Evolutionary conservation across 1,284 basidiomycete species (phyloP), one percentile per base, ranked within the genome.

Genomic region (Athelia psychrophila): DNA sequence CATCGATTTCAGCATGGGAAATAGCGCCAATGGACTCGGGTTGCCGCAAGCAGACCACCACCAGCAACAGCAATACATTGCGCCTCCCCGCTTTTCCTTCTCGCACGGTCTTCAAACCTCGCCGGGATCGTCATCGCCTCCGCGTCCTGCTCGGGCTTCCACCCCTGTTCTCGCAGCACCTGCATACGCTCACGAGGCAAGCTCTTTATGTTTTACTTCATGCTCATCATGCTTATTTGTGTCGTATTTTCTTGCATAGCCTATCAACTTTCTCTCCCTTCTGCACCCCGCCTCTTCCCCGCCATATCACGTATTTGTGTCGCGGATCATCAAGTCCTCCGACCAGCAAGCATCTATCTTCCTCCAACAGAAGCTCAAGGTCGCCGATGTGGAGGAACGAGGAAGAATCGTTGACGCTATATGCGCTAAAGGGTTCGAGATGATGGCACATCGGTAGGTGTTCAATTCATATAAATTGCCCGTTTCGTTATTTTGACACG

Each of bases 271-370:
- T 64, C 74, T 92, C 47, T 88, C 87, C 13, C 74, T 91, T 44
- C 76, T 92, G 52, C 88, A 91, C 60, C 89, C 89, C 1, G 88
- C 88, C 0, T 88, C 89, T 1, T 83, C 86, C 22, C 89, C 90
- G 12, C 88, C 88, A 1, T 92, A 92, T 60, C 79, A 80, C 53
- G 73, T 88, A 50, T 91, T 92, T 59, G 89, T 91, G 15, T 74
- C 81, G 16, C 84, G 90, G 23, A 91, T 92, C 60, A 88, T 91
- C 75, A 90, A 88, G 68, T 86, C 83, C 3, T 91, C 88, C 5
- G 90, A 92, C 62, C 89, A 92, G 61, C 89, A 92, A 60, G 89
- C 89, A 12, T 90, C 87, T n/a, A 91, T 92, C 46, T 92, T 92
- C 62, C 72, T 91, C 38, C 88, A 92, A 61, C 89, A 92, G 65